Evolutionary conservation across 2,329 filamentous ascomycete species (phyloP).

Genomic region (Dactylella cylindrospora): DNA sequence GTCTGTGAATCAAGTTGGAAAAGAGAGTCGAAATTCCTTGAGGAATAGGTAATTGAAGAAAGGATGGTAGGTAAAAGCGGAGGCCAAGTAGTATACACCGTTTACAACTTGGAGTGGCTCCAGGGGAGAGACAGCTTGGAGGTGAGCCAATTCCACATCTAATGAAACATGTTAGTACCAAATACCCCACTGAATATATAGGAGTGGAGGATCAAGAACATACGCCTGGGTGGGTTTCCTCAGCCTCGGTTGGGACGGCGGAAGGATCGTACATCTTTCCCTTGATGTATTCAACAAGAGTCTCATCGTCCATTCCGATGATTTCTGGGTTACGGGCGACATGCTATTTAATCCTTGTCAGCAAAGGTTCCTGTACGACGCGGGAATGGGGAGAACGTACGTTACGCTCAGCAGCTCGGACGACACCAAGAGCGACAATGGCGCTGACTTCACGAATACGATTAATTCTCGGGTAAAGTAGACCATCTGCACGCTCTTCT

Average conservation of each 20-base stretch:
- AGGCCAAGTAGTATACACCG: too few relatives aligned
- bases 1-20: too few relatives aligned
- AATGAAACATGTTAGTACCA: slow-evolving; percentile 6
- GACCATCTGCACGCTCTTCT: slow-evolving; percentile 77
- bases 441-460: slow-evolving; percentile 89
- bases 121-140: slow-evolving; percentile 43
- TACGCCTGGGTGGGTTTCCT: slow-evolving; percentile 28
- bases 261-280: slow-evolving; percentile 49
- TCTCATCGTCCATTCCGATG: slow-evolving; percentile 46
- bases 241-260: slow-evolving; percentile 29
- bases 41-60: too few relatives aligned
- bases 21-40: too few relatives aligned
- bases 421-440: slow-evolving; percentile 83
- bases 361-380: neutral
- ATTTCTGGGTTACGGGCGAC: slow-evolving; percentile 48
- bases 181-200: neutral
- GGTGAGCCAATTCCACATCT: slow-evolving; percentile 44
- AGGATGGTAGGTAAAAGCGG: too few relatives aligned
- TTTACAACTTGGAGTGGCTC: slow-evolving; percentile 41
- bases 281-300: slow-evolving; percentile 47
- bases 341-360: slow-evolving; percentile 42
- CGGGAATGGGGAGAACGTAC: slow-evolving; percentile 49
- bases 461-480: slow-evolving; percentile 88
- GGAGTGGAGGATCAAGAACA: neutral
- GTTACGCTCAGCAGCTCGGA: slow-evolving; percentile 83